A percentile compares a stretch with the other conserved stretches of the same genome.
Conservation (phyloP, 345 rosid genomes). For the Excoecaria cochinchinensis region DNA sequence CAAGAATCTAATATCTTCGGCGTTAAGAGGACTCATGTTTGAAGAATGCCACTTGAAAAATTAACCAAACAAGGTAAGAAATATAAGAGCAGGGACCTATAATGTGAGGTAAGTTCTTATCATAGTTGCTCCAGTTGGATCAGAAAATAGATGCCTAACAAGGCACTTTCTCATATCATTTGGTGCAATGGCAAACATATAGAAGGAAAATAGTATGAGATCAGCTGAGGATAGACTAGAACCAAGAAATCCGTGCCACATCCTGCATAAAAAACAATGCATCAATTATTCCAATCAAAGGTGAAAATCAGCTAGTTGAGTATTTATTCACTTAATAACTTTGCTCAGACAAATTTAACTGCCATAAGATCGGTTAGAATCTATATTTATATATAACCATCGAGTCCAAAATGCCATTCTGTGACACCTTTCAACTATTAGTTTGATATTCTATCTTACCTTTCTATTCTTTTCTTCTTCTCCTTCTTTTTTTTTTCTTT, state of each 20-base stretch:
- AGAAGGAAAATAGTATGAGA: constrained; percentile 70
- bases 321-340: neutral
- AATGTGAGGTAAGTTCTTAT: constrained; percentile 71
- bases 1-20: constrained; percentile 2
- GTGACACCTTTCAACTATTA: neutral
- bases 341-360: neutral
- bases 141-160: constrained; percentile 74
- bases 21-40: neutral
- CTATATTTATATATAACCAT: neutral
- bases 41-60: neutral
- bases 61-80: constrained; percentile 9
- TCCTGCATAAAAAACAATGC: constrained; percentile 45
- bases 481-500: no score
- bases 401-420: neutral
- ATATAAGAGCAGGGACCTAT: constrained; percentile 9
- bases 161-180: constrained; percentile 70
- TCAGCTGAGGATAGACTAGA: constrained; percentile 87
- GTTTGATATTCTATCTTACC: neutral
- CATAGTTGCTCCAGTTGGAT: constrained; percentile 92
- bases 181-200: constrained; percentile 83
- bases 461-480: no score
- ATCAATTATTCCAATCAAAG: neutral
- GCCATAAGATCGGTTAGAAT: neutral
- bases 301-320: constrained; percentile 4
- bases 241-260: constrained; percentile 95